These are phyloP conservation scores for Dictyostelium brefeldianum DNA, from an alignment of 78 protist genomes.

Conservation along the genomic window DNA sequence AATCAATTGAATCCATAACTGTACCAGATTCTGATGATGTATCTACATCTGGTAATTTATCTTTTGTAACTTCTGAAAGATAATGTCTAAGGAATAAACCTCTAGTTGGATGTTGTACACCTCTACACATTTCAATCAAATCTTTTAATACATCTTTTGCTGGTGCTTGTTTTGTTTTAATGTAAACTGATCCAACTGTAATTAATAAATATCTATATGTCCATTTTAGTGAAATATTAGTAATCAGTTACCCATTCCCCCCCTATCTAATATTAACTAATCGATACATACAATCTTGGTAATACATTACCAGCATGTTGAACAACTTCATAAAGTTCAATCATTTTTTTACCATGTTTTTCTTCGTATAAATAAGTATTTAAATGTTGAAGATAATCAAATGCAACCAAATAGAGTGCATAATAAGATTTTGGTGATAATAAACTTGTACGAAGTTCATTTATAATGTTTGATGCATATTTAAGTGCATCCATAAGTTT, in stretches of 20 bases:
- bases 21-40: constrained; percentile 47
- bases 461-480: constrained; percentile 89
- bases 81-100: constrained; percentile 98
- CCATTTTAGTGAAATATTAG: not conserved
- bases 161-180: constrained; percentile 93
- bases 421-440: constrained; percentile 97
- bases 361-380: constrained; percentile 91
- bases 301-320: constrained; percentile 98
- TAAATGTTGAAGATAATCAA: constrained; percentile 91
- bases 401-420: constrained; percentile 94
- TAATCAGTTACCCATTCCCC: no score
- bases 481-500: constrained; percentile 95
- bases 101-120: constrained; percentile 99
- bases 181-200: constrained; percentile 95
- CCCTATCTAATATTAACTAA: no score
- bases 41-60: constrained; percentile 93
- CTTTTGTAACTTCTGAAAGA: constrained; percentile 89
- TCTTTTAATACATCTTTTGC: constrained; percentile 94
- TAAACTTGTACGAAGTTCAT: constrained; percentile 94
- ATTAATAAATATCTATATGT: constrained; percentile 79
- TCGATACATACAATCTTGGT: constrained; percentile 97
- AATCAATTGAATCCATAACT: constrained; percentile 92
- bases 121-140: constrained; percentile 98
- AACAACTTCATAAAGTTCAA: constrained; percentile 96
- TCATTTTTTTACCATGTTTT: constrained; percentile 82